Conservation (phyloP, 495 filamentous ascomycete genomes). For the Annulohypoxylon stygium region DNA sequence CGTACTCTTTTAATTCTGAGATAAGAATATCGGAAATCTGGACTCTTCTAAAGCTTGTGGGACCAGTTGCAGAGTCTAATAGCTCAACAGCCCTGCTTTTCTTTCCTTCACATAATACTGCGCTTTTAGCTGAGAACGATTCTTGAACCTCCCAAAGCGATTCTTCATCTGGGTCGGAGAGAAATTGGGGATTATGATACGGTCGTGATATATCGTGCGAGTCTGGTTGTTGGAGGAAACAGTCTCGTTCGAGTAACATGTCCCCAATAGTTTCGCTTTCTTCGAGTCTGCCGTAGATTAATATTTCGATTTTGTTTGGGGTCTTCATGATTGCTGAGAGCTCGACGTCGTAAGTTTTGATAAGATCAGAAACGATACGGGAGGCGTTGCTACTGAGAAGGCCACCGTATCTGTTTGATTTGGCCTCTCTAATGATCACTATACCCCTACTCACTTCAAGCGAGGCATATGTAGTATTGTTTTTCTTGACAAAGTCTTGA, state of each 20-base stretch:
- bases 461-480: not conserved
- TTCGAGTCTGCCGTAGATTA: conserved; percentile 21
- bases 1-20: conserved; percentile 30
- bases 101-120: not conserved
- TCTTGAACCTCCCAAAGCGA: not conserved
- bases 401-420: conserved; percentile 10
- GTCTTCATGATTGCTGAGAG: conserved; percentile 17
- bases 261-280: conserved; percentile 21
- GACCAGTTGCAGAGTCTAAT: conserved; percentile 26
- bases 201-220: conserved; percentile 19
- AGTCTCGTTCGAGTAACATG: conserved; percentile 20
- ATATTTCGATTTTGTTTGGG: conserved; percentile 8
- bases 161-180: conserved; percentile 8
- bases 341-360: conserved; percentile 15
- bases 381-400: conserved; percentile 10
- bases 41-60: conserved; percentile 17
- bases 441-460: conserved; percentile 14
- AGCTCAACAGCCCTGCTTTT: conserved; percentile 20
- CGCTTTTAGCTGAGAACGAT: not conserved
- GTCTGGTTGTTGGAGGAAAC: conserved; percentile 31
- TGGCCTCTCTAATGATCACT: conserved; percentile 5
- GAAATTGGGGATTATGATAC: conserved; percentile 32
- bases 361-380: not conserved
- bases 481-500: not conserved
- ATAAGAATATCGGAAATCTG: conserved; percentile 7